phyloP scores from a whole-genome alignment of 2,329 filamentous ascomycete species.

The Verticillium nubilum region DNA sequence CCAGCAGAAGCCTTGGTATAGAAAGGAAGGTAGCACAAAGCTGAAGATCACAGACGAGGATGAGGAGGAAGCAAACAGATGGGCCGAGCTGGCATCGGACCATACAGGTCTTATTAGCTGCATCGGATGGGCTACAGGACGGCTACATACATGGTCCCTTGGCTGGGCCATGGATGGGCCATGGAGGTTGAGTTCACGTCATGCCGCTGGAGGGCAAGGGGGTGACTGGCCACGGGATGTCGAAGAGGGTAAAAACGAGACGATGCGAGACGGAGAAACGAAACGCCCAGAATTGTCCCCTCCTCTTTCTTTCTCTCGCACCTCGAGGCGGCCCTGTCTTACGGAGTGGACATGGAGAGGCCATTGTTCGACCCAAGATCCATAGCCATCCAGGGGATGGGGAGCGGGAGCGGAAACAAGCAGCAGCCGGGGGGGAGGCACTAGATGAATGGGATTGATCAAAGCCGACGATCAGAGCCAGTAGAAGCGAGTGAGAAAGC shows the following conservation, averaged over 20 bases:
- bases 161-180: not conserved
- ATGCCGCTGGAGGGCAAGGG: not conserved
- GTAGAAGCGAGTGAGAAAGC: not conserved
- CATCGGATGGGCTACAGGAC: not conserved
- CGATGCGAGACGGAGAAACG: not conserved
- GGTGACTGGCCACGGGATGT: not conserved
- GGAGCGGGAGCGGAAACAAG: not conserved
- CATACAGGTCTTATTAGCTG: not conserved
- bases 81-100: not conserved
- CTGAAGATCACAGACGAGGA: not conserved
- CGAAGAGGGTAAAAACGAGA: not conserved
- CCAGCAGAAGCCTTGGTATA: not conserved
- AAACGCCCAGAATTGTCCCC: not conserved
- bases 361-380: not conserved
- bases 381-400: not conserved
- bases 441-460: not conserved
- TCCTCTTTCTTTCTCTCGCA: not conserved
- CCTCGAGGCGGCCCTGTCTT: not conserved
- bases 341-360: not conserved
- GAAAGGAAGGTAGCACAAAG: not conserved
- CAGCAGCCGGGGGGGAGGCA: not conserved
- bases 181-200: not conserved
- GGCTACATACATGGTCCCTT: not conserved
- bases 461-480: not conserved
- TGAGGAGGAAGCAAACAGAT: not conserved